Percentiles rank a stretch among this genome's conserved stretches.
Conservation (phyloP, 306 rosid genomes). For the Castanospermum australe region DNA sequence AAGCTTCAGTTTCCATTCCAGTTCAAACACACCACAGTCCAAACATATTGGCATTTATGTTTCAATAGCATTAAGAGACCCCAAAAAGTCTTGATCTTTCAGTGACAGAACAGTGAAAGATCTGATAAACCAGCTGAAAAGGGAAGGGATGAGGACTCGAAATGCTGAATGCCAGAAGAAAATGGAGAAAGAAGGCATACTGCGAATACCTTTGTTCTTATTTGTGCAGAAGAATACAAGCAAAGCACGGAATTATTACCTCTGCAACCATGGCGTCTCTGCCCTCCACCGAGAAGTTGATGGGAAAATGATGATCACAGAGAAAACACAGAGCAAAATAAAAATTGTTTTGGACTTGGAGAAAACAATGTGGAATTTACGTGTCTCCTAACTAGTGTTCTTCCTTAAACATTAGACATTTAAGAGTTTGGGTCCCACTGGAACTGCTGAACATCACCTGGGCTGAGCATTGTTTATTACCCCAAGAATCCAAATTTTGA, state of each 20-base stretch:
- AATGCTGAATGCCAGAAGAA: constrained; percentile 21
- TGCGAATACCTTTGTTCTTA: background rate
- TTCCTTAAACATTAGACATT: constrained; percentile 44
- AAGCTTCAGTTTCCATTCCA: constrained; percentile 18
- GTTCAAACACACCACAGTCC: background rate
- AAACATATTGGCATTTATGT: constrained; percentile 15
- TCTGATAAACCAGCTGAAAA: constrained; percentile 16
- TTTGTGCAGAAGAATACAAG: background rate
- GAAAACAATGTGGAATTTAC: constrained; percentile 34
- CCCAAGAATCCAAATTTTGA: background rate
- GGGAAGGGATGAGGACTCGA: background rate
- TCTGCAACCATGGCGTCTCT: constrained; percentile 51
- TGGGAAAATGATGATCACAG: constrained; percentile 35
- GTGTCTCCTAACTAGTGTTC: constrained; percentile 38
- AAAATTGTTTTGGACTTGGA: constrained; percentile 27
- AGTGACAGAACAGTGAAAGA: constrained; percentile 20
- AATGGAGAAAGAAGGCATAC: constrained; percentile 17
- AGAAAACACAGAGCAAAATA: constrained; percentile 5
- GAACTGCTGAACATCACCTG: constrained; percentile 26
- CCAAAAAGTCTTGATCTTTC: constrained; percentile 10
- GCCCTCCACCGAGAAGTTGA: constrained; percentile 28
- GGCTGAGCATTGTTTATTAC: background rate
- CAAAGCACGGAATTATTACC: constrained; percentile 42
- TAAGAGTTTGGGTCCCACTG: constrained; percentile 59
- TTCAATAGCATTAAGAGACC: constrained; percentile 12